Base-by-base conservation (phyloP, 164 flowering plant genomes). In the Piper longum region DNA sequence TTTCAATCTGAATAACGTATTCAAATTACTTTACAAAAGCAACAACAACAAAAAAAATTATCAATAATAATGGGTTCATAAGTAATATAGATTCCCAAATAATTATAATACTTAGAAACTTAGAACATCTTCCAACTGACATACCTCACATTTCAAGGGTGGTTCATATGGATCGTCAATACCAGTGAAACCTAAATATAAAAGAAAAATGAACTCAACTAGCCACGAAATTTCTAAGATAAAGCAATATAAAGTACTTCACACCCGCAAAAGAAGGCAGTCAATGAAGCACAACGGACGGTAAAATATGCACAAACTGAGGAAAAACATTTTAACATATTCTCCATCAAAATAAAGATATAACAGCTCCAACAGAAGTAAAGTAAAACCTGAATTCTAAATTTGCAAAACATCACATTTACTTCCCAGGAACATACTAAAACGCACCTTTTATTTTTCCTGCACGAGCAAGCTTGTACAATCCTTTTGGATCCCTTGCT, bases 401-500 rank as follows among this genome's bases (percentile, higher is more conserved):
- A 48, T 2, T 12, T 48, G 7, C 4, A 56, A 17, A 56, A 3
- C 39, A 16, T 56, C 59, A 56, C 17, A 56, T 16, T 1, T 56
- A 17, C 14, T 56, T 56, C 16, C 19, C 16, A 16, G 17, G 1
- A 56, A 26, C 16, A 56, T 56, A 5, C 59, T 26, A 56, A 0
- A 5, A 41, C 61, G 48, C 78, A 93, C 99, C 97, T 90, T 78
- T 85, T 40, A 93, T 85, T 75, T 90, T 93, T 75, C 99, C 99
- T 11, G 95, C 89, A 68, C 99, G 82, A 19, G 97, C 96, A 65
- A 88, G 85, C 75, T 85, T 88, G 83, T 93, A 93, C 17, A 93
- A 77, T n/a, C 99, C 99, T 72, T 93, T 93, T 17, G 99, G 80
- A 68, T 93, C 99, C 77, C 99, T 84, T 66, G 82, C 74, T 69